phyloP scores from a whole-genome alignment of 306 rosid species.

The Malus sylvestris region DNA sequence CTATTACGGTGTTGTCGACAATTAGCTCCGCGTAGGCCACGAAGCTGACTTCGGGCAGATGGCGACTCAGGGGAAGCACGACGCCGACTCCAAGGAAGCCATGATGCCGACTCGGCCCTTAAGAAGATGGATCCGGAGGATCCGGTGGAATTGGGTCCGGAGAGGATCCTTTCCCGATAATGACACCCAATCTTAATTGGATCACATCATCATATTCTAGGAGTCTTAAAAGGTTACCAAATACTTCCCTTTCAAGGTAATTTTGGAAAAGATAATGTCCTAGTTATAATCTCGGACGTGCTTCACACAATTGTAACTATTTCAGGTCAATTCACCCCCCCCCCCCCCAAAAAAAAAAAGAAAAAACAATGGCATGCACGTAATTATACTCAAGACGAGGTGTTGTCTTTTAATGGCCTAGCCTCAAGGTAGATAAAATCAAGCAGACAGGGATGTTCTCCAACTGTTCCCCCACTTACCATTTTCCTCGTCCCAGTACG shows the following conservation, averaged over 20 bases:
- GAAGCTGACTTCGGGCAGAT: too few species aligned
- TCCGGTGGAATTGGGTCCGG: too few species aligned
- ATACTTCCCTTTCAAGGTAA: not conserved
- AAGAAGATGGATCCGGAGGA: too few species aligned
- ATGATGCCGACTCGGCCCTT: too few species aligned
- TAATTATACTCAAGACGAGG: not conserved
- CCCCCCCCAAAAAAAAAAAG: too few species aligned
- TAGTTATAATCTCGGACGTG: not conserved
- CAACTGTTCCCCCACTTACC: slow-evolving; percentile 1
- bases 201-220: not conserved
- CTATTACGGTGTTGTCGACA: too few species aligned
- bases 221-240: not conserved
- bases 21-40: too few species aligned
- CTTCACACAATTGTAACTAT: not conserved
- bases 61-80: too few species aligned
- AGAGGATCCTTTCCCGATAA: too few species aligned
- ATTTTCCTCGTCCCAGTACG: slow-evolving; percentile 31
- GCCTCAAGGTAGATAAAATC: slow-evolving; percentile 18
- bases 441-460: not conserved
- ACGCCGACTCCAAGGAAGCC: too few species aligned
- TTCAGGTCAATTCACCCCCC: not conserved
- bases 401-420: not conserved
- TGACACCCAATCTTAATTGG: too few species aligned
- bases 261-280: not conserved
- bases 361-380: not conserved